Conservation (phyloP, 2,329 filamentous ascomycete genomes). For the Proliferodiscus dingleyae region DNA sequence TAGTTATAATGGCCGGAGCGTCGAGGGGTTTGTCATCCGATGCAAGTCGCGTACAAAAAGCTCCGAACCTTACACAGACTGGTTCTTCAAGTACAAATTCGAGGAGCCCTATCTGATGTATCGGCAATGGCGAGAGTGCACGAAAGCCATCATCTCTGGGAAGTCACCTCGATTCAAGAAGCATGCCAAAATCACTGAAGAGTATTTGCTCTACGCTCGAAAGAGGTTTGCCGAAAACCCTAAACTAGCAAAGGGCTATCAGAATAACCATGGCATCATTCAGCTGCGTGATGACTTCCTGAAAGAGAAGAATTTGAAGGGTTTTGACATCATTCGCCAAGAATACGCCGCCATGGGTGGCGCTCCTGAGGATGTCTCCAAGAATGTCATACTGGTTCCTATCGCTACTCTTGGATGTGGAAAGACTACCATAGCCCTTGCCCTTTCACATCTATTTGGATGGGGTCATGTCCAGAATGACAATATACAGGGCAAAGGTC, state of each 20-base stretch:
- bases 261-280: constrained; percentile 92
- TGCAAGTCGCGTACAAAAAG: constrained; percentile 61
- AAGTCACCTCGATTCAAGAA: constrained; percentile 76
- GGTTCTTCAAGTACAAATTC: constrained; percentile 99
- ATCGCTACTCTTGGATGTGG: constrained; percentile 93
- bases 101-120: constrained; percentile 99
- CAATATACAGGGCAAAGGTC: constrained; percentile 77
- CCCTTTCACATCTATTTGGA: constrained; percentile 73
- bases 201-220: constrained; percentile 81
- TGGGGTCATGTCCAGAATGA: constrained; percentile 98
- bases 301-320: constrained; percentile 74
- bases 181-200: constrained; percentile 82
- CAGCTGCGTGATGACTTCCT: constrained; percentile 84
- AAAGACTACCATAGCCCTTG: constrained; percentile 88
- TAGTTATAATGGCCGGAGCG: constrained; percentile 83
- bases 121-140: constrained; percentile 96
- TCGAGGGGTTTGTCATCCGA: constrained; percentile 94
- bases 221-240: constrained; percentile 66
- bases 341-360: constrained; percentile 53
- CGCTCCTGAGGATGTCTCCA: constrained; percentile 49
- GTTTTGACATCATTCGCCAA: constrained; percentile 78
- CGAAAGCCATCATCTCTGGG: constrained; percentile 77
- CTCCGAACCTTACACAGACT: constrained; percentile 65
- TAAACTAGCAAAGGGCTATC: constrained; percentile 65
- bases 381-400: constrained; percentile 77